phyloP scores from a whole-genome alignment of 1,284 basidiomycete species.

The Puccinia polysora region DNA sequence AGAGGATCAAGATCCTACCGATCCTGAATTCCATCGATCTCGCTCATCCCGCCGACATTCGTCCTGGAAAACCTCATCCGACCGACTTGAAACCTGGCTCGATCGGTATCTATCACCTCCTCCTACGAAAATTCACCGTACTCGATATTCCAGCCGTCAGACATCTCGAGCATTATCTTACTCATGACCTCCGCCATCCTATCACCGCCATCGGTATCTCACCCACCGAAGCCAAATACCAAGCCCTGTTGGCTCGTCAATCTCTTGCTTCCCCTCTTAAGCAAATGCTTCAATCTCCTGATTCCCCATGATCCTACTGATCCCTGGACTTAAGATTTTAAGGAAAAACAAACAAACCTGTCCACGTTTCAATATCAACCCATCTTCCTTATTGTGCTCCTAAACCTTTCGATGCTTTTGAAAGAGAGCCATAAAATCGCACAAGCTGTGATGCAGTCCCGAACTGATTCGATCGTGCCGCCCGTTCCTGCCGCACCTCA shows the following conservation, averaged over 20 bases:
- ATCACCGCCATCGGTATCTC: slow-evolving; percentile 31
- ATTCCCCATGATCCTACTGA: background rate
- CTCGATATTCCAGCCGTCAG: slow-evolving; percentile 30
- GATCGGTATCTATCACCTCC: slow-evolving; percentile 39
- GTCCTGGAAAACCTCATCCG: slow-evolving; percentile 34
- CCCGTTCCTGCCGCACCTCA: too few relatives aligned
- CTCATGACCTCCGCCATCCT: slow-evolving; percentile 25
- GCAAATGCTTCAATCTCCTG: too few relatives aligned
- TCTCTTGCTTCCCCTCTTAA: slow-evolving; percentile 5
- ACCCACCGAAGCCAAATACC: slow-evolving; percentile 13
- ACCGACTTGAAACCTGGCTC: slow-evolving; percentile 24
- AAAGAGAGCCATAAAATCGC: too few relatives aligned
- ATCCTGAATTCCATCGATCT: slow-evolving; percentile 32
- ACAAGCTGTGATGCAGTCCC: too few relatives aligned
- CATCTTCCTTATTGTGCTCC: too few relatives aligned
- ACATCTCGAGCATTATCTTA: slow-evolving; percentile 34
- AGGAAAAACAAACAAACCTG: too few relatives aligned
- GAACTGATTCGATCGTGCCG: too few relatives aligned
- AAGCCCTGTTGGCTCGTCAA: slow-evolving; percentile 12
- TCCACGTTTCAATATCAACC: too few relatives aligned
- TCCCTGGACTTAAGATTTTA: background rate
- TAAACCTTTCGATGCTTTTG: too few relatives aligned
- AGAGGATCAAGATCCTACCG: slow-evolving; percentile 26
- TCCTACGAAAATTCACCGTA: slow-evolving; percentile 28
- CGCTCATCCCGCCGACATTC: slow-evolving; percentile 33